Percentiles rank a stretch among this genome's conserved stretches.
Conservation (phyloP, 306 rosid species). For the Ochetophila trinervis region DNA sequence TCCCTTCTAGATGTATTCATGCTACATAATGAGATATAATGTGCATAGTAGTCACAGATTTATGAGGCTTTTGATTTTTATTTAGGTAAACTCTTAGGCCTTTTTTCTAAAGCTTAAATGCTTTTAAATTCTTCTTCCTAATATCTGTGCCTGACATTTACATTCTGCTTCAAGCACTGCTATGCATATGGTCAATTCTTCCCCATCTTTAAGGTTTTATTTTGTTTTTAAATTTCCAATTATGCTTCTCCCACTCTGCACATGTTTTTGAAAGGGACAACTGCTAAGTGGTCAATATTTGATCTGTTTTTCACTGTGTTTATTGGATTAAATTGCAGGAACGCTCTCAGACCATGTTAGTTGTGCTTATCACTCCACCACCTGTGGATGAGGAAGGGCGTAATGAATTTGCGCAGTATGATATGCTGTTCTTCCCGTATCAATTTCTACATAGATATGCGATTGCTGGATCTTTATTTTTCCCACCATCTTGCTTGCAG, state of each 20-base stretch:
- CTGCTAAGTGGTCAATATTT: constrained; percentile 4
- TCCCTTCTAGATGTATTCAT: too few species aligned
- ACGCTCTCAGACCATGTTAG: constrained; percentile 51
- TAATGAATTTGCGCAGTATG: constrained; percentile 56
- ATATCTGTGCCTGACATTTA: background rate
- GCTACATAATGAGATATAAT: background rate
- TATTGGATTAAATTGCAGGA: constrained; percentile 54
- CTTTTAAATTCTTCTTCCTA: background rate
- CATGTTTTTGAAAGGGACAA: background rate
- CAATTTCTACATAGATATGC: background rate
- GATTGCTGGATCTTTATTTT: background rate
- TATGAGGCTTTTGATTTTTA: background rate
- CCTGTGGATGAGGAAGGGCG: constrained; percentile 85
- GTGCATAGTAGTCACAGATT: background rate
- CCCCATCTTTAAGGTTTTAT: background rate
- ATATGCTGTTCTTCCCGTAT: constrained; percentile 9
- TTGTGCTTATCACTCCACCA: constrained; percentile 85
- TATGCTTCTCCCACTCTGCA: too few species aligned
- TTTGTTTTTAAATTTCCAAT: too few species aligned
- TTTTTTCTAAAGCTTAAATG: background rate
- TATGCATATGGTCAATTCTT: background rate
- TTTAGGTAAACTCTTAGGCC: background rate
- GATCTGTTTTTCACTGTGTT: constrained; percentile 13
- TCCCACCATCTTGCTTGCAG: background rate
- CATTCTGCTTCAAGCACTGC: background rate